These are phyloP conservation scores for Rauvolfia tetraphylla DNA, from an alignment of 257 asterid species.

Conservation along the genomic window DNA sequence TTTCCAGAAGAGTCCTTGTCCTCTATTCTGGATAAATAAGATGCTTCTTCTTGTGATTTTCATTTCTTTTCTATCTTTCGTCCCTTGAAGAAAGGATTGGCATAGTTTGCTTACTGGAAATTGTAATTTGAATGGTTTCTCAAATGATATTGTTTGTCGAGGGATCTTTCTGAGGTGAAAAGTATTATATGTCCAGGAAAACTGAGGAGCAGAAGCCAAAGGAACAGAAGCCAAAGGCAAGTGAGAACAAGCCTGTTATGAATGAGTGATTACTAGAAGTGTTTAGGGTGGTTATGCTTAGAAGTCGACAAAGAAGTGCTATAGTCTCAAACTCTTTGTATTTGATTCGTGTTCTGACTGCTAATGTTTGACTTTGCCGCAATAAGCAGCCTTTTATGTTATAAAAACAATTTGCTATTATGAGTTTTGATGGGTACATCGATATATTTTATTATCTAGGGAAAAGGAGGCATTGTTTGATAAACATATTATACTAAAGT, in stretches of 20 bases:
- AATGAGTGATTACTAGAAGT: conserved; percentile 44
- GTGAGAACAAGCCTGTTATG: conserved; percentile 93
- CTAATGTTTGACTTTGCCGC: neutral
- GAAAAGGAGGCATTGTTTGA: neutral
- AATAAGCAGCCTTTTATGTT: neutral
- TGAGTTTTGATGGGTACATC: conserved; percentile 9
- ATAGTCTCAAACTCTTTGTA: neutral
- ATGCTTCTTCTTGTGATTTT: neutral
- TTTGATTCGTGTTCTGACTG: neutral
- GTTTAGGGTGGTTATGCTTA: conserved; percentile 2
- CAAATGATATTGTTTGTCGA: too few species aligned
- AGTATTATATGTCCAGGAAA: conserved; percentile 50
- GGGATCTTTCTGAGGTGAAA: neutral
- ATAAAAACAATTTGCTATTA: neutral
- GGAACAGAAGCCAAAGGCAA: conserved; percentile 93
- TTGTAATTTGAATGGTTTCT: neutral
- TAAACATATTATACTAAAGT: neutral
- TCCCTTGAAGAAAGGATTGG: neutral
- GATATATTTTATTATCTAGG: neutral
- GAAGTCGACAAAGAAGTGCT: neutral
- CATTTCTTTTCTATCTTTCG: neutral
- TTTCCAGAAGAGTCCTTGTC: too few species aligned
- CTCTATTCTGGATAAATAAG: neutral
- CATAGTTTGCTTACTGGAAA: neutral
- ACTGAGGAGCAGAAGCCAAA: conserved; percentile 93